These are phyloP conservation scores for Berberis vulgaris DNA, from an alignment of 164 flowering plant species.

Conservation along the genomic window DNA sequence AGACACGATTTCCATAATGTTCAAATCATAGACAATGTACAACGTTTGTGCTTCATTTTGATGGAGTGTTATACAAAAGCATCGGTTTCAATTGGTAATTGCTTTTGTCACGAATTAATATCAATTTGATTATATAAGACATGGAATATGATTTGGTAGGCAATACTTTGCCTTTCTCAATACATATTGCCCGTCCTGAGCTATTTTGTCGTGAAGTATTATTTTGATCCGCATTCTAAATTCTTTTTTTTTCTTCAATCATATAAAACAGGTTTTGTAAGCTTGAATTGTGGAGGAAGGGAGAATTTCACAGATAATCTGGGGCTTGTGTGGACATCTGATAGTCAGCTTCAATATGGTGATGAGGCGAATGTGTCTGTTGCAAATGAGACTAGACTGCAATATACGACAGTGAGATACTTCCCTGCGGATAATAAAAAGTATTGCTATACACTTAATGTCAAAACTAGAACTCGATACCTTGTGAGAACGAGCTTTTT, in stretches of 20 bases:
- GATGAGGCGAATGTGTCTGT: slow-evolving; percentile 46
- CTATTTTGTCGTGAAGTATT: no score
- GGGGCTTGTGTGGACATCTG: slow-evolving; percentile 81
- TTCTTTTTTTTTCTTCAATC: neutral
- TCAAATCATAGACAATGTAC: no score
- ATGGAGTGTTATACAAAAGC: no score
- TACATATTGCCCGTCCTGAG: no score
- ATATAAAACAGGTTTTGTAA: slow-evolving; percentile 72
- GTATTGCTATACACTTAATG: slow-evolving; percentile 77
- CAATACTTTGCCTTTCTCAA: no score
- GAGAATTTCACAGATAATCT: slow-evolving; percentile 61
- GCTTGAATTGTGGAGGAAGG: slow-evolving; percentile 83
- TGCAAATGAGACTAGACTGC: slow-evolving; percentile 60
- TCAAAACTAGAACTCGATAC: slow-evolving; percentile 66
- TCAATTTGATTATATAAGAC: no score
- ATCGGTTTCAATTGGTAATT: no score
- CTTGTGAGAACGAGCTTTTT: slow-evolving; percentile 82
- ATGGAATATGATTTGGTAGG: no score
- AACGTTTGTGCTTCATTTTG: no score
- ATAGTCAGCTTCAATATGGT: slow-evolving; percentile 46
- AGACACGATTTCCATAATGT: no score
- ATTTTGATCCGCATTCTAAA: no score
- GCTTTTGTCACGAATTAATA: no score
- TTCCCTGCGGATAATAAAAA: slow-evolving; percentile 82
- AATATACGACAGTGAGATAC: slow-evolving; percentile 62